Percentiles rank a stretch among this genome's conserved stretches.
Conservation (phyloP, 495 filamentous ascomycete species). For the Talaromyces ruber region DNA sequence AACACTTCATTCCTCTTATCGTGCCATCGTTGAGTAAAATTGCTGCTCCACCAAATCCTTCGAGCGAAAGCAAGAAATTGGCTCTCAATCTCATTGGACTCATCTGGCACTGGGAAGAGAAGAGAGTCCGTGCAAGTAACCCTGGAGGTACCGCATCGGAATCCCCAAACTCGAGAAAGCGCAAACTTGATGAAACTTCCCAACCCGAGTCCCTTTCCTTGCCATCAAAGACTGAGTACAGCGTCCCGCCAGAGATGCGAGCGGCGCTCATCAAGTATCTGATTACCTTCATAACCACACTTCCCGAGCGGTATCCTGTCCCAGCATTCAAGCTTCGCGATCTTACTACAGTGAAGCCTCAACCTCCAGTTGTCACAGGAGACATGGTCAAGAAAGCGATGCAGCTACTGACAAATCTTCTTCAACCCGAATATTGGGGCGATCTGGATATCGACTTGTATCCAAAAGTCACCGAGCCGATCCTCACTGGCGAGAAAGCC, state of each 20-base stretch:
- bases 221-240: constrained; percentile 52
- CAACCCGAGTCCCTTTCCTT: constrained; percentile 30
- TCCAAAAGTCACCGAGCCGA: constrained; percentile 76
- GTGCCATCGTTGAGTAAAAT: constrained; percentile 85
- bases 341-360: constrained; percentile 29
- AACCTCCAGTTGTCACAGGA: constrained; percentile 43
- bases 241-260: constrained; percentile 55
- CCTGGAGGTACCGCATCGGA: constrained; percentile 45
- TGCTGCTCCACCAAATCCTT: constrained; percentile 72
- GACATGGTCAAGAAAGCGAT: constrained; percentile 84
- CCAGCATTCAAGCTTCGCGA: constrained; percentile 60
- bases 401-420: constrained; percentile 70
- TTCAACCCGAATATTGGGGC: constrained; percentile 84
- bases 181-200: constrained; percentile 56
- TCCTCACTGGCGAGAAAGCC: constrained; percentile 63
- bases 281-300: constrained; percentile 83
- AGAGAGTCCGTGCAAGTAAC: constrained; percentile 51
- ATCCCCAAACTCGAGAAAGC: constrained; percentile 67
- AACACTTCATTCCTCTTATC: constrained; percentile 81
- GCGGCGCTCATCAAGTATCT: constrained; percentile 84
- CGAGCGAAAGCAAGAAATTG: constrained; percentile 87
- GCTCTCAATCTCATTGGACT: constrained; percentile 82
- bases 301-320: constrained; percentile 74
- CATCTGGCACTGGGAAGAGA: constrained; percentile 89
- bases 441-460: constrained; percentile 89